Base-by-base conservation (phyloP, 1,284 basidiomycete genomes). In the Ganoderma multipileum region DNA sequence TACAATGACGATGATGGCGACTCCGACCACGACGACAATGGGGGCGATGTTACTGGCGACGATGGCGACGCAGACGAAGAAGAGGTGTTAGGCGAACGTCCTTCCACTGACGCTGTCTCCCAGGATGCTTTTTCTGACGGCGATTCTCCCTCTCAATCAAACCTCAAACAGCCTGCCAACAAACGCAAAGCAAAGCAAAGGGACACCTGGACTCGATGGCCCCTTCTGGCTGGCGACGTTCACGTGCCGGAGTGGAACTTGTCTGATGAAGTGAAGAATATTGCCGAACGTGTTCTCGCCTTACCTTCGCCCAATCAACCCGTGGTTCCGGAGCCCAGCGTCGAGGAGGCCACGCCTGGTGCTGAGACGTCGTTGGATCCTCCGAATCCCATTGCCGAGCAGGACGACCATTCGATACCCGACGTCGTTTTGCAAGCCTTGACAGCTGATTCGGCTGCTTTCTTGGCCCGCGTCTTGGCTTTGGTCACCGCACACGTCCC, bases 201-300 rank as follows among this genome's bases (percentile, higher is more conserved):
- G 36, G 79, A 89, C 71, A 81, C 79, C 6, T 91, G 89, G 89
- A 90, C 89, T 0, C 84, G 88, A 23, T 92, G 90, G 90, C 90
- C 90, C 5, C 82, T 91, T 38, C 82, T 86, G 11, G 72, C 82
- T 3, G 81, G 82, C n/a, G 89, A 91, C 68, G 82, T 90, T 2
- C 80, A 83, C 47, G 78, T 83, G 11, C 89, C 90, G 0, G 86
- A 90, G 77, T 92, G 87, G 87, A 78, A 77, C 30, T 79, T 91
- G 14, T 82, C 86, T 60, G 89, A 91, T 66, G 90, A 92, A 76
- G 80, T 91, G 23, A 79, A 79, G 28, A 74, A 80, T 7, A 76
- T 89, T 41, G 82, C 84, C 8, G 73, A 79, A 36, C 77, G 75
- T 61, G 68, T 71, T 14, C 52, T 80, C 16, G 61, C 71, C n/a